phyloP scores from a whole-genome alignment of 2,329 filamentous ascomycete species.

The Fusarium secorum region DNA sequence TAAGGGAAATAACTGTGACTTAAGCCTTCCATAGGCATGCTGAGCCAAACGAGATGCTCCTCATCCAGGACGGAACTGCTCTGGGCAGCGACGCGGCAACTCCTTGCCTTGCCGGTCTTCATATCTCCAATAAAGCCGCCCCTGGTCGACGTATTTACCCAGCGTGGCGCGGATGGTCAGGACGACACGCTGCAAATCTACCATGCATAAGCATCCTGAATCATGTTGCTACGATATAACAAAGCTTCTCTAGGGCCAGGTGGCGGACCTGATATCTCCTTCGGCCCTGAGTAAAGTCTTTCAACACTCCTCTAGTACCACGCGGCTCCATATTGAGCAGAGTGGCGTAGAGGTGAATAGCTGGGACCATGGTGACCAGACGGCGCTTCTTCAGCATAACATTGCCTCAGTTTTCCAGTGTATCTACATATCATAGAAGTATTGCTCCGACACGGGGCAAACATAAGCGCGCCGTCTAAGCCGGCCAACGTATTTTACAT shows the following conservation, averaged over 20 bases:
- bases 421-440: accelerated
- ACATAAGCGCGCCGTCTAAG: background rate
- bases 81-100: background rate
- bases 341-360: accelerated
- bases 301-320: accelerated
- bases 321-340: background rate
- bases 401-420: background rate
- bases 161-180: accelerated
- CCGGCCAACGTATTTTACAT: accelerated
- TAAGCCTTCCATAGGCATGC: too few species aligned
- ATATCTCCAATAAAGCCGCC: accelerated
- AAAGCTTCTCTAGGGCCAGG: accelerated
- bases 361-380: accelerated
- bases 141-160: accelerated
- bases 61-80: background rate
- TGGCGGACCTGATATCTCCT: background rate
- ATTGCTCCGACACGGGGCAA: accelerated
- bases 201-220: accelerated
- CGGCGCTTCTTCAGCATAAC: background rate
- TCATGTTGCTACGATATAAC: accelerated
- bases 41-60: background rate
- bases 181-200: background rate
- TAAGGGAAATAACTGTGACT: accelerated
- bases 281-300: background rate
- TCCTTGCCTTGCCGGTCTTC: background rate